phyloP scores from a whole-genome alignment of 2,329 filamentous ascomycete species.

The Stagonosporopsis rhizophila region DNA sequence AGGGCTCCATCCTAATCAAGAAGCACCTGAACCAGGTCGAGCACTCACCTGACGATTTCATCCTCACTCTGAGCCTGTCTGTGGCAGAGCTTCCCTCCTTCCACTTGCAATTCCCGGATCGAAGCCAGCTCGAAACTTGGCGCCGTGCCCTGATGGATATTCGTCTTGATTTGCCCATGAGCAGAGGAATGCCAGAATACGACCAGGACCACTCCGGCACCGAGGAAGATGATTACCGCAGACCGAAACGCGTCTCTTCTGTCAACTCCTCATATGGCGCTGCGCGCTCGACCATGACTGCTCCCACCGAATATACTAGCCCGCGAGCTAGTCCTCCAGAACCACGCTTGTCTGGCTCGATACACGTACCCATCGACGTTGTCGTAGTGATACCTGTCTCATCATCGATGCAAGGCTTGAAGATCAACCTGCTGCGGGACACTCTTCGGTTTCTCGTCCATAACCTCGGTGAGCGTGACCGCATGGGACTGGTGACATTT shows the following conservation, averaged over 20 bases:
- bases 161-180: constrained; percentile 68
- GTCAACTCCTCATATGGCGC: constrained; percentile 84
- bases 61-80: constrained; percentile 88
- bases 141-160: constrained; percentile 85
- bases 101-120: constrained; percentile 86
- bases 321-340: constrained; percentile 56
- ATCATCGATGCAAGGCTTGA: constrained; percentile 98
- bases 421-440: constrained; percentile 93
- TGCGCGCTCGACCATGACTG: constrained; percentile 82
- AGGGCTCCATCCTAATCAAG: constrained; percentile 97
- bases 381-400: constrained; percentile 97
- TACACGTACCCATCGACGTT: constrained; percentile 92
- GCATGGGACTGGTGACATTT: constrained; percentile 97
- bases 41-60: constrained; percentile 72
- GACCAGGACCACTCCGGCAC: constrained; percentile 82
- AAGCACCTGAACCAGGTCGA: constrained; percentile 96
- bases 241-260: constrained; percentile 76
- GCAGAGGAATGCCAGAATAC: constrained; percentile 71
- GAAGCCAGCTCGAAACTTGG: constrained; percentile 87
- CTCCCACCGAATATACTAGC: constrained; percentile 89
- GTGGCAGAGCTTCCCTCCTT: constrained; percentile 93
- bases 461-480: constrained; percentile 87
- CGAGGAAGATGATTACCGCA: constrained; percentile 86
- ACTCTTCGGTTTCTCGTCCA: constrained; percentile 90
- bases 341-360: constrained; percentile 59